Evolutionary conservation across 495 filamentous ascomycete species (phyloP).

Genomic region (Geoglossum glabrum): DNA sequence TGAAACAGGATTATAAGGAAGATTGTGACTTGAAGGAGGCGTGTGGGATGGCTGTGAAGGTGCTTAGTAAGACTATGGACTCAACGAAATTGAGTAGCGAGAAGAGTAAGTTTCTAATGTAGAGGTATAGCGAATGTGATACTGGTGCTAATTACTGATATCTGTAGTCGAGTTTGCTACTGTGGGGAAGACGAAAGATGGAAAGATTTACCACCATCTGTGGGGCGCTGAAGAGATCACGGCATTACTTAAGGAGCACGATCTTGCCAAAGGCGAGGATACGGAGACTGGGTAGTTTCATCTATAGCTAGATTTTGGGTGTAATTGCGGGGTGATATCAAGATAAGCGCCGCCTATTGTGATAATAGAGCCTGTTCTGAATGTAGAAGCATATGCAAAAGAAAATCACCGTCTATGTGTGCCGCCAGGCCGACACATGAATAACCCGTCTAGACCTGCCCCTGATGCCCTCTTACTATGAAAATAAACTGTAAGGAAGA

Average conservation of each 20-base stretch:
- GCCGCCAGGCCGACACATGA: no score
- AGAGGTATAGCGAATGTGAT: neutral
- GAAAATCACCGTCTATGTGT: neutral
- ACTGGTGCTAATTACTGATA: conserved; percentile 13
- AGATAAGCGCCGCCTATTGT: neutral
- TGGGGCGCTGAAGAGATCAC: conserved; percentile 97
- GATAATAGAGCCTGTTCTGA: neutral
- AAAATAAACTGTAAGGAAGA: neutral
- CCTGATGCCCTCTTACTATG: no score
- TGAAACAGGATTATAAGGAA: conserved; percentile 99
- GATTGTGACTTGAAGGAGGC: conserved; percentile 90
- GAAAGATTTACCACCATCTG: conserved; percentile 91
- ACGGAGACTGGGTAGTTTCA: conserved; percentile 39
- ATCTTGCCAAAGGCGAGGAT: conserved; percentile 72
- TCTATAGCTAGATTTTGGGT: neutral
- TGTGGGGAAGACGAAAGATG: conserved; percentile 81
- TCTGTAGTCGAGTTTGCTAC: conserved; percentile 87
- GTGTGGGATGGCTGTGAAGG: conserved; percentile 94
- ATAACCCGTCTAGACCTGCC: no score
- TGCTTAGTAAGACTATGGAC: conserved; percentile 99
- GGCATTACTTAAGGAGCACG: conserved; percentile 81
- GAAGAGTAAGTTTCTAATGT: conserved; percentile 53
- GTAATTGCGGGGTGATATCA: neutral
- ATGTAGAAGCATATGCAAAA: neutral
- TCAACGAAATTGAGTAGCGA: conserved; percentile 95